These are phyloP conservation scores for Paecilomyces sp. DNA, from an alignment of 2,329 filamentous ascomycete species.

Conservation along the genomic window DNA sequence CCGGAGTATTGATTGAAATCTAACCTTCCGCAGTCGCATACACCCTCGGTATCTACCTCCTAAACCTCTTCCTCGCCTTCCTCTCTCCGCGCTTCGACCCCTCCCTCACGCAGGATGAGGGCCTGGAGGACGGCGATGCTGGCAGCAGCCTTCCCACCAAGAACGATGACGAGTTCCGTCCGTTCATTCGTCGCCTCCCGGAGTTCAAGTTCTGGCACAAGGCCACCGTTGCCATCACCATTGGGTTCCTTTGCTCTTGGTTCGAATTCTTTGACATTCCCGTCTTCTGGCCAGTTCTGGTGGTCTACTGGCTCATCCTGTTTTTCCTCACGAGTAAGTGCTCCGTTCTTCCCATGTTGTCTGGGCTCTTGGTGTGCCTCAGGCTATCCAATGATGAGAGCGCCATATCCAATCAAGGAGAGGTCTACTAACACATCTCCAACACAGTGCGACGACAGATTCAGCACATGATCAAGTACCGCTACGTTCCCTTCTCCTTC, in stretches of 20 bases:
- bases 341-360: neutral
- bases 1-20: neutral
- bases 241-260: constrained; percentile 85
- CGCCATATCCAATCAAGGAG: constrained; percentile 2
- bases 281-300: constrained; percentile 97
- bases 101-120: constrained; percentile 87
- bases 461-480: constrained; percentile 99
- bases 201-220: constrained; percentile 99
- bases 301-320: constrained; percentile 97
- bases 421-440: neutral
- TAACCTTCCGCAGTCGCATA: constrained; percentile 65
- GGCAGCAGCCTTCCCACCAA: constrained; percentile 77
- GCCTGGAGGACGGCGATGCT: constrained; percentile 86
- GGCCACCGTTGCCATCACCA: constrained; percentile 76
- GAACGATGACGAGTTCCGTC: constrained; percentile 94
- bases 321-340: constrained; percentile 88
- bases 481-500: constrained; percentile 89
- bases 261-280: constrained; percentile 92
- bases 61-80: constrained; percentile 98
- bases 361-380: neutral
- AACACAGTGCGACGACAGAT: constrained; percentile 90
- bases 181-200: constrained; percentile 89
- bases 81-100: constrained; percentile 98
- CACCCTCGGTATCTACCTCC: constrained; percentile 94
- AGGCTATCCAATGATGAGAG: constrained; percentile 5